These are phyloP conservation scores for Eremochloa ophiuroides DNA, from an alignment of 176 grass and related monocot species.

Conservation along the genomic window DNA sequence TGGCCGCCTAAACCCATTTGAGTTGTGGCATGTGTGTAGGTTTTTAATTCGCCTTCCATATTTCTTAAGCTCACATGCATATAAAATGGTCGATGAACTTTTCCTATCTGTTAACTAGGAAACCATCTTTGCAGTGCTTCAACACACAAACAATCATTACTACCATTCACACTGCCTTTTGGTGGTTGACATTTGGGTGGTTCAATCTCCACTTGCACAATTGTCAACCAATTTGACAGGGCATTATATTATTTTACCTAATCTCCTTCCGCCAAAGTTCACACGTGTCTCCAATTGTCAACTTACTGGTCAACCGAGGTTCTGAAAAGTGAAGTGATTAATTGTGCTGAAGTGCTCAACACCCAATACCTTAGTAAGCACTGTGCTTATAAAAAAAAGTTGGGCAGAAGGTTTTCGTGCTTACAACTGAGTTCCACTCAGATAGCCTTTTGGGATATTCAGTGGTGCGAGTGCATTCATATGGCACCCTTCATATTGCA, in stretches of 20 bases:
- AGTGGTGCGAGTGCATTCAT: background rate
- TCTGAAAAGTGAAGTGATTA: slow-evolving; percentile 2
- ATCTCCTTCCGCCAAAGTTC: background rate
- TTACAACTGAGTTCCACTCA: slow-evolving; percentile 13
- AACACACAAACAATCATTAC: slow-evolving; percentile 5
- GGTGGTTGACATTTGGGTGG: slow-evolving; percentile 19
- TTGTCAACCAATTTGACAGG: slow-evolving; percentile 25
- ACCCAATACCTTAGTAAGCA: background rate
- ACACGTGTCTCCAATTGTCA: slow-evolving; percentile 11
- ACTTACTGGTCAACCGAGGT: background rate
- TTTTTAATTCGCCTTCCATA: too few relatives aligned
- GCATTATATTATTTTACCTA: slow-evolving; percentile 17
- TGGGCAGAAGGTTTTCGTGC: background rate
- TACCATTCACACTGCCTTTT: slow-evolving; percentile 10
- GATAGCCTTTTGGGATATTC: slow-evolving; percentile 8
- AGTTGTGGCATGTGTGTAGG: too few relatives aligned
- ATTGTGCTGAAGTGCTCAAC: slow-evolving; percentile 5
- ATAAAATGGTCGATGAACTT: background rate
- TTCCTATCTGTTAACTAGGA: background rate
- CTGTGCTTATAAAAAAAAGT: slow-evolving; percentile 6
- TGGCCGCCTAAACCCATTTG: too few relatives aligned
- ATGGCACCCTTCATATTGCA: background rate
- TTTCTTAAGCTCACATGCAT: too few relatives aligned
- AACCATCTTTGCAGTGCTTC: background rate
- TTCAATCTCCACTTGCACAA: slow-evolving; percentile 25